A percentile compares a stretch with the other conserved stretches of the same genome.
These are phyloP conservation scores for Alternaria dauci DNA, from an alignment of 2,329 filamentous ascomycete genomes.

Conservation along the genomic window DNA sequence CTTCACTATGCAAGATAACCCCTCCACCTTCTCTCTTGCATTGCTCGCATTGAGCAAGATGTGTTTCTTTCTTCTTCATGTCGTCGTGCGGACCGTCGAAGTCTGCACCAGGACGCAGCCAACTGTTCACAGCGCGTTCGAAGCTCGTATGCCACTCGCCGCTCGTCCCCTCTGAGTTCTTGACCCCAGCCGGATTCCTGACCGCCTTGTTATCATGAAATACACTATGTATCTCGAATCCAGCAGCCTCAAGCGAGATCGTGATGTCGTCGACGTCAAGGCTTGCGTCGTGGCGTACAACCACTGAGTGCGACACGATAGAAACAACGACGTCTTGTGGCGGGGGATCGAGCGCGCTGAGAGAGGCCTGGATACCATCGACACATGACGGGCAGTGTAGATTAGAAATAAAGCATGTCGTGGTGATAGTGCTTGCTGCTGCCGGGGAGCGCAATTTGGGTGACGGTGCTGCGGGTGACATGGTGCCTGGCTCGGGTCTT, in stretches of 20 bases:
- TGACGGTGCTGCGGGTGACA: constrained; percentile 25
- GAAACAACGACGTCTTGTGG: constrained; percentile 71
- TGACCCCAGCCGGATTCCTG: constrained; percentile 26
- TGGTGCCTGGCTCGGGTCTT: constrained; percentile 9
- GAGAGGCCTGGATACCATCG: constrained; percentile 67
- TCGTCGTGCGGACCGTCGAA: constrained; percentile 25
- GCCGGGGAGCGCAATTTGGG: constrained; percentile 22
- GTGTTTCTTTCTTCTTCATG: constrained; percentile 43
- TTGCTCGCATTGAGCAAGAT: constrained; percentile 48
- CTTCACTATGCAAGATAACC: constrained; percentile 23
- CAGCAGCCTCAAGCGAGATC: constrained; percentile 62
- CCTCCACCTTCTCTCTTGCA: constrained; percentile 44
- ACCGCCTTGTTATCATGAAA: constrained; percentile 40
- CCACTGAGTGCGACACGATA: constrained; percentile 74
- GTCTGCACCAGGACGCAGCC: constrained; percentile 29
- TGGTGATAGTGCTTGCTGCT: constrained; percentile 44
- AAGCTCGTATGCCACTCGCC: constrained; percentile 46
- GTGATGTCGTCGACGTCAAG: constrained; percentile 53
- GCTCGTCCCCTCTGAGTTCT: constrained; percentile 20
- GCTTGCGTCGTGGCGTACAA: constrained; percentile 62
- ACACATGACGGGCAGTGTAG: constrained; percentile 82
- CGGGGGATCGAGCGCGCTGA: constrained; percentile 60
- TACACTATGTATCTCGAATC: constrained; percentile 67
- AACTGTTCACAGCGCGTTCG: constrained; percentile 46
- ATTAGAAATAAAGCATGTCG: constrained; percentile 73